Percentiles rank a stretch among this genome's conserved stretches.
These are phyloP conservation scores for Selenicereus undatus DNA, from an alignment of 148 eudicot genomes.

Conservation along the genomic window DNA sequence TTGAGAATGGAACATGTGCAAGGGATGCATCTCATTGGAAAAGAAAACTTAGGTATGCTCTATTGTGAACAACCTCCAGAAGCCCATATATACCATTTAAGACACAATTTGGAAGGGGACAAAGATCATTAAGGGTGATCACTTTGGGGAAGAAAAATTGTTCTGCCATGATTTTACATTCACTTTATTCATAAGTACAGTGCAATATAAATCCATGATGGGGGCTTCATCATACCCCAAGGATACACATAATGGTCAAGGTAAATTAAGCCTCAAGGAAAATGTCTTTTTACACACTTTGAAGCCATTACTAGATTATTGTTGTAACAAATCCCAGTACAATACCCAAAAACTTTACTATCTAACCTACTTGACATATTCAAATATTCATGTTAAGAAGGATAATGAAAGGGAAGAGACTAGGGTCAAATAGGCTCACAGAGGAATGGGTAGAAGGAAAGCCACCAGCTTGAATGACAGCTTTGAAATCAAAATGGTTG, in stretches of 20 bases:
- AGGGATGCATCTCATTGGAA: neutral
- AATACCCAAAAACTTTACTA: neutral
- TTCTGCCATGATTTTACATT: neutral
- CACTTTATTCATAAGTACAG: too few relatives aligned
- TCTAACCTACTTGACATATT: neutral
- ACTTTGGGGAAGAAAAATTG: neutral
- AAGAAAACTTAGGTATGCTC: neutral
- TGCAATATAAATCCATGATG: too few relatives aligned
- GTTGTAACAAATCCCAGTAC: neutral
- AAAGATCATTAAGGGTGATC: too few relatives aligned
- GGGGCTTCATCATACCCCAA: too few relatives aligned
- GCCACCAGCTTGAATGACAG: conserved; percentile 76
- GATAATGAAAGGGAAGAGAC: neutral
- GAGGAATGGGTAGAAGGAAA: conserved; percentile 97
- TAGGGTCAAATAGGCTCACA: conserved; percentile 31
- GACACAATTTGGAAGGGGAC: too few relatives aligned
- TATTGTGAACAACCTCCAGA: too few relatives aligned
- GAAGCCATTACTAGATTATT: neutral
- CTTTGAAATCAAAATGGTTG: conserved; percentile 43
- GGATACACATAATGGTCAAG: too few relatives aligned
- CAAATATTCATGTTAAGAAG: neutral
- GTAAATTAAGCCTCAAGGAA: too few relatives aligned
- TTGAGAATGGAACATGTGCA: neutral
- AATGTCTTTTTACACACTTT: too few relatives aligned
- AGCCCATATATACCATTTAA: neutral